Conservation (phyloP, 2,329 filamentous ascomycete species). For the Neopestalotiopsis sp. region DNA sequence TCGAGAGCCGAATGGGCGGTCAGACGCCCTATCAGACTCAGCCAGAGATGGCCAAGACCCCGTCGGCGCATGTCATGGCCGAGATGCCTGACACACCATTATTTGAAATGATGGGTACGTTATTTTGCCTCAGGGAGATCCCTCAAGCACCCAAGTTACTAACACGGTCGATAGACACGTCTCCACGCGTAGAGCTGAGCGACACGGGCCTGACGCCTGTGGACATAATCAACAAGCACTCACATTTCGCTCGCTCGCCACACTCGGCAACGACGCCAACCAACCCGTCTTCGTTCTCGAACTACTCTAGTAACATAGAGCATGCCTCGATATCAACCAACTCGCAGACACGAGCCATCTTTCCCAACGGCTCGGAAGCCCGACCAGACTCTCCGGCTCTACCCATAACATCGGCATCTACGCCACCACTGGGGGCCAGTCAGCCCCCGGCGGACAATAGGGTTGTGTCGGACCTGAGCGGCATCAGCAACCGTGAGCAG, state of each 20-base stretch:
- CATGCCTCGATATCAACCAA: slow-evolving; percentile 36
- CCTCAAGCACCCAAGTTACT: background rate
- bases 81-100: slow-evolving; percentile 51
- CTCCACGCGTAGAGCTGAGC: slow-evolving; percentile 49
- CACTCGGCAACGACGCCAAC: slow-evolving; percentile 30
- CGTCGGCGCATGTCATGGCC: slow-evolving; percentile 23
- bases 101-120: slow-evolving; percentile 54
- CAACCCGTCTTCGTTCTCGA: slow-evolving; percentile 34
- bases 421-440: slow-evolving; percentile 2
- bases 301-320: slow-evolving; percentile 31
- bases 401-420: slow-evolving; percentile 15
- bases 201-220: slow-evolving; percentile 45
- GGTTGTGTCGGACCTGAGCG: slow-evolving; percentile 42
- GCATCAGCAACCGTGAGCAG: slow-evolving; percentile 41
- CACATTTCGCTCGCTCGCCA: slow-evolving; percentile 32
- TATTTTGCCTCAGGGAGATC: background rate
- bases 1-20: slow-evolving; percentile 35
- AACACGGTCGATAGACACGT: slow-evolving; percentile 43
- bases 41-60: slow-evolving; percentile 7
- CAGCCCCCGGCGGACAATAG: slow-evolving; percentile 27
- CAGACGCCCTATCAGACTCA: slow-evolving; percentile 25
- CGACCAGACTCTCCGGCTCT: slow-evolving; percentile 32
- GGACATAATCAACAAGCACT: slow-evolving; percentile 44
- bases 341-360: slow-evolving; percentile 20
- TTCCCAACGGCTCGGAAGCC: slow-evolving; percentile 1